A percentile compares a stretch with the other conserved stretches of the same genome.
phyloP scores from a whole-genome alignment of 495 filamentous ascomycete species.

The Tricharina praecox region DNA sequence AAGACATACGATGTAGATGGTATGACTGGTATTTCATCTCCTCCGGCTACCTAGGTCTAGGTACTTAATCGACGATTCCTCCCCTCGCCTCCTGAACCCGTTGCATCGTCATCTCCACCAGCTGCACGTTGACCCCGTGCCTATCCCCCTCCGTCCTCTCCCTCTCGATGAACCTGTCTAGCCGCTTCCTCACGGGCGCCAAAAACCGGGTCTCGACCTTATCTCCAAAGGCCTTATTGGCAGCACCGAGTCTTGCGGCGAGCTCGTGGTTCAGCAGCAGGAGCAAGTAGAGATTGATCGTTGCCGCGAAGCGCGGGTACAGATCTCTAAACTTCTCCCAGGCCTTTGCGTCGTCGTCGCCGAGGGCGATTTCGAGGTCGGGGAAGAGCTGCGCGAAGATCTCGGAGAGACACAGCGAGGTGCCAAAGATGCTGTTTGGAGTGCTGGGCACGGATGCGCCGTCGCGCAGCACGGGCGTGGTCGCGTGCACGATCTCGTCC shows the following conservation, averaged over 20 bases:
- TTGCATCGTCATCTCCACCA: slow-evolving; percentile 17
- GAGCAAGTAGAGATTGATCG: slow-evolving; percentile 38
- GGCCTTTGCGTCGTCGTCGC: slow-evolving; percentile 22
- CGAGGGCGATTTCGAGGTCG: slow-evolving; percentile 11
- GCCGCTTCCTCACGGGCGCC: slow-evolving; percentile 33
- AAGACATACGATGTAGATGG: too few species aligned
- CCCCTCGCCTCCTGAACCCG: slow-evolving; percentile 14
- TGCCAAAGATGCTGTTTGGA: slow-evolving; percentile 18
- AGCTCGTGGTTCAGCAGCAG: slow-evolving; percentile 25
- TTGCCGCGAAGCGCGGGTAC: slow-evolving; percentile 34
- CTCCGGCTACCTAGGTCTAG: too few species aligned
- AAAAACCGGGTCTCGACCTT: slow-evolving; percentile 37
- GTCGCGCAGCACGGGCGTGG: slow-evolving; percentile 18
- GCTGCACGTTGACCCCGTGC: slow-evolving; percentile 9
- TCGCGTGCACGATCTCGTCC: slow-evolving; percentile 43
- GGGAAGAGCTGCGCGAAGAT: slow-evolving; percentile 18
- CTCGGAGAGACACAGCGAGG: slow-evolving; percentile 17
- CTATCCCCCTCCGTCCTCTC: slow-evolving; percentile 20
- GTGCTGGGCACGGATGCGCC: slow-evolving; percentile 8
- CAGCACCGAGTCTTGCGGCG: slow-evolving; percentile 8
- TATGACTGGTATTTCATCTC: too few species aligned
- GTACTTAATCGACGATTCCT: not conserved
- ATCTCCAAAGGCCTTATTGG: slow-evolving; percentile 11
- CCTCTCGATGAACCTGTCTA: slow-evolving; percentile 31
- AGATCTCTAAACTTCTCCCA: slow-evolving; percentile 30